These are phyloP conservation scores for Lactarius sanguifluus DNA, from an alignment of 768 basidiomycete genomes.

Conservation along the genomic window DNA sequence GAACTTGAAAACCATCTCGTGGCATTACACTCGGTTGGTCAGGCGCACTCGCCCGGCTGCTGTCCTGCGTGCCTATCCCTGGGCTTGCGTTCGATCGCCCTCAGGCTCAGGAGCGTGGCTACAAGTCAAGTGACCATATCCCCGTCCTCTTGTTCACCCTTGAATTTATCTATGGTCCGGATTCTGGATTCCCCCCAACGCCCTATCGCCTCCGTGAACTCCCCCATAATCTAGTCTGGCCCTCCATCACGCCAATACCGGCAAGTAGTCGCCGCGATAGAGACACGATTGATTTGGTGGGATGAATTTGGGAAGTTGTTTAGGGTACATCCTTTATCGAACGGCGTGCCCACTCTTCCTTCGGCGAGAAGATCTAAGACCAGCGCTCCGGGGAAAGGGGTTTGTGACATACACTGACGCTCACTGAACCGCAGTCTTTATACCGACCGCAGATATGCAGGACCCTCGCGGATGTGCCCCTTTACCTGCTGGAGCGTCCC, in stretches of 20 bases:
- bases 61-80: background rate
- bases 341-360: conserved; percentile 12
- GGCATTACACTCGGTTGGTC: conserved; percentile 1
- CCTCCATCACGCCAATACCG: conserved; percentile 15
- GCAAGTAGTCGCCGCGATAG: conserved; percentile 21
- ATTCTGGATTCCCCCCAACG: background rate
- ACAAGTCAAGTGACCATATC: conserved; percentile 3
- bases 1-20: conserved; percentile 18
- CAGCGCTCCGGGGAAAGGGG: conserved; percentile 17
- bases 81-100: background rate
- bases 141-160: conserved; percentile 4
- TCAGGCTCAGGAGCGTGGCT: background rate
- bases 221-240: conserved; percentile 19
- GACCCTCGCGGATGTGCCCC: background rate
- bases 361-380: conserved; percentile 4
- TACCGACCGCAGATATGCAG: conserved; percentile 1
- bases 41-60: background rate
- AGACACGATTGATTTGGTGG: conserved; percentile 18
- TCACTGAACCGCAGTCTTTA: conserved; percentile 3
- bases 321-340: conserved; percentile 16
- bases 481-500: background rate
- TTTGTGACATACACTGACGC: conserved; percentile 4
- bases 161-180: background rate
- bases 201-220: conserved; percentile 6
- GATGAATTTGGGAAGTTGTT: conserved; percentile 14